These are phyloP conservation scores for Vitis amurensis DNA, from an alignment of 164 flowering plant genomes.

Conservation along the genomic window DNA sequence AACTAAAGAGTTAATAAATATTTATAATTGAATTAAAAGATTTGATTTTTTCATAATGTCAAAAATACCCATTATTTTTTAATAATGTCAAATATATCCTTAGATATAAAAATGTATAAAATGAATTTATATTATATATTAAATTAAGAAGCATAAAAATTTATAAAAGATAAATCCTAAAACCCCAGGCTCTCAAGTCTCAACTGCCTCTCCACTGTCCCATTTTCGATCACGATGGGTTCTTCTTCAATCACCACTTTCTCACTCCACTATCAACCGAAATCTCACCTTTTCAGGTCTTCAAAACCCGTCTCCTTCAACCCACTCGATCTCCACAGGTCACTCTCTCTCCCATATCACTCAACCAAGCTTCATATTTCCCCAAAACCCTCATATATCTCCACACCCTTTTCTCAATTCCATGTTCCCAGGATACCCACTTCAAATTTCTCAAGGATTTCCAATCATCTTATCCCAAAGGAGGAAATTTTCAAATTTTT, in stretches of 20 bases:
- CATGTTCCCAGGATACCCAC: background rate
- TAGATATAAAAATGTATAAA: too few species aligned
- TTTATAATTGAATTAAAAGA: too few species aligned
- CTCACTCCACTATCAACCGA: conserved; percentile 1
- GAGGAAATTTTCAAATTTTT: conserved; percentile 19
- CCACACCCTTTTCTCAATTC: background rate
- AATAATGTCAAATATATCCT: too few species aligned
- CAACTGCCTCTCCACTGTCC: background rate
- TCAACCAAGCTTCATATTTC: background rate
- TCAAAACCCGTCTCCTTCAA: background rate
- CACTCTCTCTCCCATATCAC: background rate
- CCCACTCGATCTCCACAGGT: background rate
- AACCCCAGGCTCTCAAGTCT: too few species aligned
- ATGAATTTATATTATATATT: too few species aligned
- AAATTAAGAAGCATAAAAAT: too few species aligned
- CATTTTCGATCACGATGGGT: conserved; percentile 8
- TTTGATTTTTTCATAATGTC: too few species aligned
- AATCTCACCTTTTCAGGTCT: background rate
- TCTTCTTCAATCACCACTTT: conserved; percentile 4
- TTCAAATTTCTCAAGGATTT: conserved; percentile 1
- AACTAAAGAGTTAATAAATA: too few species aligned
- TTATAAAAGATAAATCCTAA: too few species aligned
- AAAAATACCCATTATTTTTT: too few species aligned
- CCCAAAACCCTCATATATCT: background rate
- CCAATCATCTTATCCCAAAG: conserved; percentile 9